Evolutionary conservation across 2,329 filamentous ascomycete species (phyloP).

Genomic region (Leptographium wingfieldii): DNA sequence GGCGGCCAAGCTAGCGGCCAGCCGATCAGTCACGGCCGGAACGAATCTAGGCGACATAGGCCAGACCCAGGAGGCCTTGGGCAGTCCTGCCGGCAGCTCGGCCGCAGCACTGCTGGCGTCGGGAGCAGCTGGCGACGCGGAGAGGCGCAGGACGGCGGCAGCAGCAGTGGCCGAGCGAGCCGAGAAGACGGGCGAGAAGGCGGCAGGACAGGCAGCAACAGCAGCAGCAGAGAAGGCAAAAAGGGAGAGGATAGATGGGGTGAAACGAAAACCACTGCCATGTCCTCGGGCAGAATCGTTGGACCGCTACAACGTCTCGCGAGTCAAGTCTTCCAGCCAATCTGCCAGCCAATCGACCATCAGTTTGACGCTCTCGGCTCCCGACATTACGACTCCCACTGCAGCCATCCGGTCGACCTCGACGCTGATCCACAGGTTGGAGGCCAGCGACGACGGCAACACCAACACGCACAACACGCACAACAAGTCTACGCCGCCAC

Average conservation of each 20-base stretch:
- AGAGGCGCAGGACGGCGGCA: not conserved
- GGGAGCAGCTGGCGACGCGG: not conserved
- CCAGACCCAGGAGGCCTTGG: conserved; percentile 9
- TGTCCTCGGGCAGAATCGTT: not conserved
- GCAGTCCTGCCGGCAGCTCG: conserved; percentile 1
- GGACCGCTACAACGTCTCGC: not conserved
- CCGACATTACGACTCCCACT: conserved; percentile 35
- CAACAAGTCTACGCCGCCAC: not conserved
- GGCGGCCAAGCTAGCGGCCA: conserved; percentile 49
- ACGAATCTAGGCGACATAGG: conserved; percentile 25
- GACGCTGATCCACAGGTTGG: conserved; percentile 57
- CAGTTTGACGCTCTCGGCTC: conserved; percentile 22
- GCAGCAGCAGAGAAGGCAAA: not conserved
- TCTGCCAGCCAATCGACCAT: conserved; percentile 14
- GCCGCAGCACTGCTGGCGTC: conserved; percentile 6
- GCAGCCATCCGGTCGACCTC: conserved; percentile 48
- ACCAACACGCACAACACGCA: not conserved
- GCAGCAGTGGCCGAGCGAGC: not conserved
- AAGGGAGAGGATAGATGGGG: too few species aligned
- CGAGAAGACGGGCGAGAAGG: not conserved
- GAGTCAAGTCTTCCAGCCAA: too few species aligned
- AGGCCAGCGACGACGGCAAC: conserved; percentile 29
- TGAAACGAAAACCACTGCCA: not conserved
- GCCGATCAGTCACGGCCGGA: conserved; percentile 40
- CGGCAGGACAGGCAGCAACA: not conserved